These are phyloP conservation scores for Triadica sebifera DNA, from an alignment of 345 rosid genomes.

Conservation along the genomic window DNA sequence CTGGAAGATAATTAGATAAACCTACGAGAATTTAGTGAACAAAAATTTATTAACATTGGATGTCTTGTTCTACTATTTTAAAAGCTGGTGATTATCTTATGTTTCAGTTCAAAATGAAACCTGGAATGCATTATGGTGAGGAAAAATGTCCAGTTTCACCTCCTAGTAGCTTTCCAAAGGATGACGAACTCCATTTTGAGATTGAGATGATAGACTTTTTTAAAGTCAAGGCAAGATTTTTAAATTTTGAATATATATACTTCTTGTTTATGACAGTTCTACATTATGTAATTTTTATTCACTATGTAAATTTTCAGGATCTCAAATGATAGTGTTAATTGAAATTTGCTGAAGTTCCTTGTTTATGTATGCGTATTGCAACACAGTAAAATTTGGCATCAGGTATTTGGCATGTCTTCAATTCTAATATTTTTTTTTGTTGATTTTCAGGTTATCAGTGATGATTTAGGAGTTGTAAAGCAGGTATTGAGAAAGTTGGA, in stretches of 20 bases:
- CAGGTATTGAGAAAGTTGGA: conserved; percentile 51
- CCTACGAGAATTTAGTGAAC: not conserved
- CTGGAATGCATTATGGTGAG: conserved; percentile 90
- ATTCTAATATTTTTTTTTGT: conserved; percentile 20
- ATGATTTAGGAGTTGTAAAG: conserved; percentile 86
- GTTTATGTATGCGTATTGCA: not conserved
- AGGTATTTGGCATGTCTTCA: not conserved
- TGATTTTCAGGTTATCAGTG: conserved; percentile 67
- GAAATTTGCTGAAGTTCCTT: conserved; percentile 1
- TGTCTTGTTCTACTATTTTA: conserved; percentile 2
- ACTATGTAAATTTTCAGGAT: not conserved
- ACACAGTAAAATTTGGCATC: not conserved
- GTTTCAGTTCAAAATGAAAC: conserved; percentile 92
- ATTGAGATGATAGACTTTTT: conserved; percentile 76
- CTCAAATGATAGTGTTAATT: not conserved
- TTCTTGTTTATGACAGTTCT: not conserved
- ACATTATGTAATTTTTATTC: not conserved
- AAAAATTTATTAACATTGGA: not conserved
- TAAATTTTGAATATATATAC: not conserved
- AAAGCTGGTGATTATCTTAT: not conserved
- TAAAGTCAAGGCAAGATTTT: conserved; percentile 71
- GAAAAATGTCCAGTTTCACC: conserved; percentile 74
- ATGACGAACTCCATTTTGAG: conserved; percentile 97
- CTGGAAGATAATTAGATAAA: not conserved
- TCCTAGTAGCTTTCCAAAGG: conserved; percentile 70